Base-by-base conservation (phyloP, 495 filamentous ascomycete species). In the Aspergillus olivimuriae region DNA sequence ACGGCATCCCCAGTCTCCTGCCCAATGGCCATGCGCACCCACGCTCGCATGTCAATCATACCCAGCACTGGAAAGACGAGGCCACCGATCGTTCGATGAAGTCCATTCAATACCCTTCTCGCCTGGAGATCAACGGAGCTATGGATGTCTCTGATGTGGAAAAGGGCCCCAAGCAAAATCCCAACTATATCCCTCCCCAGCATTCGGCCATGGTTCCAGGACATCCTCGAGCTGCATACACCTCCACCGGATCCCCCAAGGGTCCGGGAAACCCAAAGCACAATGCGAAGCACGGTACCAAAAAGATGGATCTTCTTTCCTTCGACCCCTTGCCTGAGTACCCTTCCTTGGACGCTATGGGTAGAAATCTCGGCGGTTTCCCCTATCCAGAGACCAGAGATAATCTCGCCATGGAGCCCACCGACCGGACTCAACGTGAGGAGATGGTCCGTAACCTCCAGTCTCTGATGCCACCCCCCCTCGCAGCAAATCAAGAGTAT, bases 1-100 rank as follows among this genome's bases (percentile, higher is more conserved):
- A 60, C 44, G 45, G 46, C 8, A 44, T 76, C 0, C 19, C 56
- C 0, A 69, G 65, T 39, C 43, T 68, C 1, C n/a, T 60, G 3
- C 44, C 46, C 14, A 47, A 39, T 15, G 51, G 53, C 18, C 41
- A 51, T 20, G 32, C 31, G n/a, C 41, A 48, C 24, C 42, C 47
- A n/a, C 55, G 51, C 22, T 23, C 43, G 34, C 52, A 47, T n/a
- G 9, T 16, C 9, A 32, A 20, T n/a, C 51, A 36, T 28, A 22
- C 14, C 17, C 38, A 47, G 20, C 50, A 39, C 28, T 51, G 52
- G 50, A 43, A 49, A 18, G 56, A 52, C n/a, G 45, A 48, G 15
- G 34, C 16, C 2, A 30, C 15, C 4, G 50, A 63, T 9, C 45
- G 49, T 2, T 1, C 45, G 2, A 31, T 52, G 28, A 52, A 46